Percentiles rank a stretch among this genome's conserved stretches.
Conservation (phyloP, 177 flowering plant genomes). For the Vitis hybrid region DNA sequence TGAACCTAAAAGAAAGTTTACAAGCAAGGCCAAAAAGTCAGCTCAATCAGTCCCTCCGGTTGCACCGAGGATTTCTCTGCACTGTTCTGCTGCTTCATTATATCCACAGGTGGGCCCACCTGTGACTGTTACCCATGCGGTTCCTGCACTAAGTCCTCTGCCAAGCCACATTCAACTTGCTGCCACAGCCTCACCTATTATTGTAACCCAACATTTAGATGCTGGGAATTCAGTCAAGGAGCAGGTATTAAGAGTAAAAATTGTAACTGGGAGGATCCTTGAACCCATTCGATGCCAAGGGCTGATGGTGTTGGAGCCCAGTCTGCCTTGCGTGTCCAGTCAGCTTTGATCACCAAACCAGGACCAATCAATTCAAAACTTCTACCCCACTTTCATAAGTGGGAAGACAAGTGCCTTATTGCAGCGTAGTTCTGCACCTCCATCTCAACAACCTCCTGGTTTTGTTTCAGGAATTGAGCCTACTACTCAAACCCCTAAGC, state of each 20-base stretch:
- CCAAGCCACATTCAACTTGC: slow-evolving; percentile 20
- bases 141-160: slow-evolving; percentile 50
- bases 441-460: slow-evolving; percentile 30
- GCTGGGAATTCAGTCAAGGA: too few species aligned
- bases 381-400: slow-evolving; percentile 57
- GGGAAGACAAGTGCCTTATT: slow-evolving; percentile 63
- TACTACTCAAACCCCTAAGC: slow-evolving; percentile 19
- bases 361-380: slow-evolving; percentile 51
- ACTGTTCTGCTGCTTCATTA: slow-evolving; percentile 29
- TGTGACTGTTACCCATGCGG: slow-evolving; percentile 20
- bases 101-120: slow-evolving; percentile 33
- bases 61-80: slow-evolving; percentile 43
- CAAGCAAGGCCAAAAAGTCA: slow-evolving; percentile 23
- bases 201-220: too few species aligned
- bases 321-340: slow-evolving; percentile 36
- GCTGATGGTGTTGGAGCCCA: slow-evolving; percentile 31
- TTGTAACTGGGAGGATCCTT: slow-evolving; percentile 72
- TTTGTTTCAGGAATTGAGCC: slow-evolving; percentile 30
- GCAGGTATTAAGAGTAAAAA: too few species aligned
- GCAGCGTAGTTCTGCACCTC: slow-evolving; percentile 50
- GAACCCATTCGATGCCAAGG: slow-evolving; percentile 57
- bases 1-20: slow-evolving; percentile 23
- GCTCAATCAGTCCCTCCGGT: slow-evolving; percentile 29
- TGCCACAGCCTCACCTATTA: too few species aligned
- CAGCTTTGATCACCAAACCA: slow-evolving; percentile 39